Evolutionary conservation across 805 yeast genomes (phyloP).

Genomic region (Wickerhamiella cacticola): DNA sequence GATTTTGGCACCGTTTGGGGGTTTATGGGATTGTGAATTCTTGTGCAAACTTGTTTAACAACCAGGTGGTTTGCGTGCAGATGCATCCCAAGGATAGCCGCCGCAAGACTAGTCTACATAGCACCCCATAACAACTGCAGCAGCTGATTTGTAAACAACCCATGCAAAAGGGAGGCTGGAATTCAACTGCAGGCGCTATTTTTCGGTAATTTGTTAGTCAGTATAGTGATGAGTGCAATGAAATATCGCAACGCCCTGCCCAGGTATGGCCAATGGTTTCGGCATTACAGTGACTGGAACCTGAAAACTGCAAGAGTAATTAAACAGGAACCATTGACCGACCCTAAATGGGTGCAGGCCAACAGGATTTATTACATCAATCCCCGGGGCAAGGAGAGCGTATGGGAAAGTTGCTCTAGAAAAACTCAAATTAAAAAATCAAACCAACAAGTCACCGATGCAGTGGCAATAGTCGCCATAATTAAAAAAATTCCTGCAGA

Average conservation of each 20-base stretch:
- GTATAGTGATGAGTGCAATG: neutral
- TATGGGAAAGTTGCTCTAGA: conserved; percentile 86
- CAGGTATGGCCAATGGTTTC: too few relatives aligned
- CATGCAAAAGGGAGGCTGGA: too few relatives aligned
- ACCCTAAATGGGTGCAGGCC: conserved; percentile 50
- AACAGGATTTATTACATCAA: conserved; percentile 33
- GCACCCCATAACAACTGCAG: too few relatives aligned
- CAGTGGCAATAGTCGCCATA: conserved; percentile 83
- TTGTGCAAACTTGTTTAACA: neutral
- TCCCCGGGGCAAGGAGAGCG: conserved; percentile 34
- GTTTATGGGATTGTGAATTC: neutral
- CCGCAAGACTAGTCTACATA: too few relatives aligned
- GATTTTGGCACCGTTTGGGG: neutral
- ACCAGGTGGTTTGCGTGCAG: neutral
- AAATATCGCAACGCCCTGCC: too few relatives aligned
- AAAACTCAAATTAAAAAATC: conserved; percentile 53
- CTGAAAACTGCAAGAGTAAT: conserved; percentile 24
- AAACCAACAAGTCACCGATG: conserved; percentile 44
- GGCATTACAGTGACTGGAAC: conserved; percentile 12
- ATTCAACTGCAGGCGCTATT: too few relatives aligned
- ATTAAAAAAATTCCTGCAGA: conserved; percentile 37
- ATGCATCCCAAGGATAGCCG: neutral
- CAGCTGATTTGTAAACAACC: too few relatives aligned
- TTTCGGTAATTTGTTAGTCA: too few relatives aligned
- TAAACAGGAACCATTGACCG: conserved; percentile 27